Base-by-base conservation (phyloP, 495 filamentous ascomycete genomes). In the Talaromyces adpressus region DNA sequence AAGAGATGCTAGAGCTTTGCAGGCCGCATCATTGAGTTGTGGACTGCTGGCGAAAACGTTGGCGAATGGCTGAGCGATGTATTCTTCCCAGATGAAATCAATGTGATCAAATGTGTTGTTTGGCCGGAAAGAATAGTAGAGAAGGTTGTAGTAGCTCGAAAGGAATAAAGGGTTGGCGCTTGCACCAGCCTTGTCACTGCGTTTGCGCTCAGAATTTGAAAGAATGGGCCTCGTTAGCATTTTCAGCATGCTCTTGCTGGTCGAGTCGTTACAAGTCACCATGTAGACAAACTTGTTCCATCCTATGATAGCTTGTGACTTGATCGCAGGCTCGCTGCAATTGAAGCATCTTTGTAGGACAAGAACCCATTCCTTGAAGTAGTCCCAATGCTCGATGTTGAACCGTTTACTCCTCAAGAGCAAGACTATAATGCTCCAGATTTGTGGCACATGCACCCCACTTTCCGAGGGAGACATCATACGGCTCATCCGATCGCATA, bases 341-440 rank as follows among this genome's bases (percentile, higher is more conserved):
- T 96, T 96, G 77, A 97, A 91, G 68, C 92, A 96, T 58, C 77
- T 79, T 66, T 96, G 87, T 45, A 97, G 85, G 16, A 96, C 81
- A 6, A 80, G 73, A 2, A 96, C 76, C 89, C 90, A 98, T 5
- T 80, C 79, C 20, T 78, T 82, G 63, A 90, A 84, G 69, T 84
- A 84, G 59, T 87, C 82, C 91, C 91, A 97, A 63, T 83, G 77
- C 32, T 91, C 84, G 16, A 92, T 69, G 23, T 83, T 79, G 52
- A 76, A 82, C 41, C 75, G 75, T 63, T 84, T 84, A 59, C 79
- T 82, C 53, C 89, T 84, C 32, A 96, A 79, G 22, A 97, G 83
- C 3, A 97, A 80, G 8, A 93, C 80, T 4, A 94, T 79, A 22
- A 90, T 81, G 57, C 87, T 90, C 93, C 93, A 98, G 32, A 97